Evolutionary conservation across 192 early-diverging fungal species (phyloP).

Genomic region (Coemansia sp.): DNA sequence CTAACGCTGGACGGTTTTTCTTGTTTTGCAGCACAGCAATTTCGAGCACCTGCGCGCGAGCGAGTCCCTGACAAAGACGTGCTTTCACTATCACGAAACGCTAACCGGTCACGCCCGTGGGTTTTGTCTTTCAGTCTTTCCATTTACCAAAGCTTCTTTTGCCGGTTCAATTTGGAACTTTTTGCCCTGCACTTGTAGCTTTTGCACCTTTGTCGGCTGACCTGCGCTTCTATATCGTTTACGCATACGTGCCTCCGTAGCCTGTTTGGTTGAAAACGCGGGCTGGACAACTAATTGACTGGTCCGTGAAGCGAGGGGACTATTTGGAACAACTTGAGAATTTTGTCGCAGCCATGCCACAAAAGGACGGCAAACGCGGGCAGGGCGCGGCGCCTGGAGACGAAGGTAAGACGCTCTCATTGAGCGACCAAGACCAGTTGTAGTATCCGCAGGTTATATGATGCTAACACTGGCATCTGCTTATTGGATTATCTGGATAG

Average conservation of each 20-base stretch:
- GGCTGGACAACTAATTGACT: neutral
- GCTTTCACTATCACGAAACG: neutral
- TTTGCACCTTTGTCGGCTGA: neutral
- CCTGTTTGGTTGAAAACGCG: too few relatives aligned
- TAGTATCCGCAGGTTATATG: neutral
- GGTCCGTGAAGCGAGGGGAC: neutral
- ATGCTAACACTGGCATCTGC: neutral
- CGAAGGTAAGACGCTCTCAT: conserved; percentile 26
- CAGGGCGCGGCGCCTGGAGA: conserved; percentile 28
- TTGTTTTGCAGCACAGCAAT: conserved; percentile 1
- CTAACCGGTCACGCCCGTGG: neutral
- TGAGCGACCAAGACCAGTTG: neutral
- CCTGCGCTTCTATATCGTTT: neutral
- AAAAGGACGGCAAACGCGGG: conserved; percentile 15
- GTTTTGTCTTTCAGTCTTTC: neutral
- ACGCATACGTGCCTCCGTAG: neutral
- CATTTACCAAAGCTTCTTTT: neutral
- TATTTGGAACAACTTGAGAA: neutral
- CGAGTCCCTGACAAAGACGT: neutral
- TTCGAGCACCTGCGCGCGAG: neutral
- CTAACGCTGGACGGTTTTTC: neutral
- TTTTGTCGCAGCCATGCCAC: conserved; percentile 4
- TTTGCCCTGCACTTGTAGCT: neutral
- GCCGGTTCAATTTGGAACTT: neutral
- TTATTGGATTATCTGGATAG: conserved; percentile 13